phyloP scores from a whole-genome alignment of 768 basidiomycete species.

The Hygrophorus pudorinus region DNA sequence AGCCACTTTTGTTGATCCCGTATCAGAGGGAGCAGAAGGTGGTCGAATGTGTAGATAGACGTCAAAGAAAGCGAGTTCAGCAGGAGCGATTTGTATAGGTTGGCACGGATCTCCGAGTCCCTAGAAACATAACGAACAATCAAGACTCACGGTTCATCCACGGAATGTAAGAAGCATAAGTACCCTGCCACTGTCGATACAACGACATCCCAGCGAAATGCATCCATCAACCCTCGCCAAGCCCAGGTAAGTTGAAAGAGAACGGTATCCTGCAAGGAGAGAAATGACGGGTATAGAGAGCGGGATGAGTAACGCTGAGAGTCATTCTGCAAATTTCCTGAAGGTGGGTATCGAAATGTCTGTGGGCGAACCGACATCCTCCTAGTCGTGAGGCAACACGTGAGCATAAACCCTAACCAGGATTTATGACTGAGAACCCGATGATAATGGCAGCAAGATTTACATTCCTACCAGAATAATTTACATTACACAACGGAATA shows the following conservation, averaged over 20 bases:
- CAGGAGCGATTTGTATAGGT: constrained; percentile 65
- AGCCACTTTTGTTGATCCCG: constrained; percentile 54
- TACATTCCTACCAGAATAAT: not conserved
- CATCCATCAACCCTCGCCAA: constrained; percentile 52
- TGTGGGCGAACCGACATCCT: constrained; percentile 11
- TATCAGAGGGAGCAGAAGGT: constrained; percentile 59
- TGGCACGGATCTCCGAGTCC: constrained; percentile 66
- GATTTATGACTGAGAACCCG: too few relatives aligned
- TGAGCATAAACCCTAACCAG: not conserved
- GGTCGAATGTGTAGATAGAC: constrained; percentile 70
- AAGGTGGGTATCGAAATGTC: constrained; percentile 20
- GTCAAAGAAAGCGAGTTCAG: constrained; percentile 63
- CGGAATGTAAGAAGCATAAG: constrained; percentile 2
- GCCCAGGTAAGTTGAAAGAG: constrained; percentile 52
- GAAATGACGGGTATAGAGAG: constrained; percentile 57
- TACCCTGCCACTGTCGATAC: constrained; percentile 50
- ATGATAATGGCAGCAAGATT: not conserved
- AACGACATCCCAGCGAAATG: constrained; percentile 65
- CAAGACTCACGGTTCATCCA: not conserved
- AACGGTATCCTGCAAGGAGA: constrained; percentile 51
- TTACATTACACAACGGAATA: constrained; percentile 5
- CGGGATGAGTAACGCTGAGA: constrained; percentile 27
- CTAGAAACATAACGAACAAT: constrained; percentile 23
- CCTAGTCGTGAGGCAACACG: not conserved
- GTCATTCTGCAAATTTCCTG: constrained; percentile 5